Base-by-base conservation (phyloP, 805 yeast species). In the Yarrowia osloensis region DNA sequence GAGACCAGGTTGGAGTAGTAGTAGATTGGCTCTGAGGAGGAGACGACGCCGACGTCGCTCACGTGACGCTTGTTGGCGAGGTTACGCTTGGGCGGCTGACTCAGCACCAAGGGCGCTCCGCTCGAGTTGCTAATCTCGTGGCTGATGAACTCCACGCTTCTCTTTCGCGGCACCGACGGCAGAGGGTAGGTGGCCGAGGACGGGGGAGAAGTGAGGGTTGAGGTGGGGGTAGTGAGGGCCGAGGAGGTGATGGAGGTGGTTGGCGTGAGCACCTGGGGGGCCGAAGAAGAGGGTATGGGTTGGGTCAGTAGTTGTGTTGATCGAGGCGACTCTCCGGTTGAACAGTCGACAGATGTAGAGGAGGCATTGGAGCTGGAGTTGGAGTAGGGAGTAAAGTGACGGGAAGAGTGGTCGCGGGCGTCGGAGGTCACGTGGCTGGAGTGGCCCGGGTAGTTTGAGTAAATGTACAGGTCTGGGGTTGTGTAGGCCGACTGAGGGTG, bases 391-490 rank as follows among this genome's bases (percentile, higher is more conserved):
- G 57, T 31, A 9, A 46, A 46, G 22, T 46, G 50, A 3, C 50
- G 24, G 22, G 4, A 4, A 15, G 29, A 4, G 55, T 28, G 21
- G 26, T 31, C 26, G 9, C 57, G 40, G 28, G 57, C 39, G 15
- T 50, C 57, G 13, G 57, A 31, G 2, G 57, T 33, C 28, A 50
- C 57, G 28, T 50, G 40, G 12, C 39, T 21, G 22, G 24, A 3
- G 17, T 33, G 35, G 13, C 15, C 13, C 19, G 40, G 40, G 28
- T 50, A 50, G 40, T 33, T 21, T 13, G 39, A 33, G 57, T 50
- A 50, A 17, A 50, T 50, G 57, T 50, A 50, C 54, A 49, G 54
- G 40, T 50, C 55, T 19, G 37, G 55, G 28, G 49, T 44, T 24
- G 49, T 42, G 17, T 42, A 42, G 49, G 29, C 49, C 26, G 19